Percentiles rank a stretch among this genome's conserved stretches.
Conservation (phyloP, 1,139 yeast species). For the Diutina mesorugosa region DNA sequence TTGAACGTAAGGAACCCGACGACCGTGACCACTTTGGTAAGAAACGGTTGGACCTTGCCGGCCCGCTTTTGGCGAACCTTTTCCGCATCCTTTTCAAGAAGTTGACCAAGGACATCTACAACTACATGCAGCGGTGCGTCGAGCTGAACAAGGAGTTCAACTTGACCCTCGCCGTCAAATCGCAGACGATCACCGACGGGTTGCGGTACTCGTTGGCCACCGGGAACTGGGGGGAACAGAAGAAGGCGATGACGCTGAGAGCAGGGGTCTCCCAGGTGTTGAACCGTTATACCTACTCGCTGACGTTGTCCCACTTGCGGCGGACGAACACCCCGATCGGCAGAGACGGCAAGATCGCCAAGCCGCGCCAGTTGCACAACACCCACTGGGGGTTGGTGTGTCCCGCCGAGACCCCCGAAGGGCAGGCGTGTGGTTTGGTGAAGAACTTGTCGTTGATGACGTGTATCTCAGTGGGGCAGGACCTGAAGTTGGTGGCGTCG, state of each 20-base stretch:
- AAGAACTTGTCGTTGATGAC: conserved; percentile 93
- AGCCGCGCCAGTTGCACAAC: conserved; percentile 96
- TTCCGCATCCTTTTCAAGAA: conserved; percentile 92
- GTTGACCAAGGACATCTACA: conserved; percentile 85
- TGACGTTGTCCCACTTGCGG: conserved; percentile 93
- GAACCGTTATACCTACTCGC: conserved; percentile 94
- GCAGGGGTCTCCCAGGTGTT: conserved; percentile 99
- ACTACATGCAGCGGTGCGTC: conserved; percentile 98
- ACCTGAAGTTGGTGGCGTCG: conserved; percentile 89
- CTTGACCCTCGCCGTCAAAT: conserved; percentile 89
- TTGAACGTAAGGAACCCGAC: conserved; percentile 95
- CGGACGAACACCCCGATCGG: conserved; percentile 99
- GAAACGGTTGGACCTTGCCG: conserved; percentile 95
- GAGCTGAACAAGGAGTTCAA: conserved; percentile 96
- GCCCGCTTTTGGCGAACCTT: conserved; percentile 89
- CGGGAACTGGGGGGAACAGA: conserved; percentile 99
- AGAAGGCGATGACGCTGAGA: conserved; percentile 96
- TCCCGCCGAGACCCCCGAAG: conserved; percentile 99
- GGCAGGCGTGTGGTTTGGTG: conserved; percentile 99
- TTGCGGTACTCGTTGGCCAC: conserved; percentile 95
- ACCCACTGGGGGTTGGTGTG: conserved; percentile 99
- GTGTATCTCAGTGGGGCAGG: conserved; percentile 94
- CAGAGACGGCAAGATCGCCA: conserved; percentile 95
- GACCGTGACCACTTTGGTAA: conserved; percentile 99
- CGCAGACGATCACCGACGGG: conserved; percentile 95